phyloP scores from a whole-genome alignment of 176 grass and related monocot species.

The Oryza punctata region DNA sequence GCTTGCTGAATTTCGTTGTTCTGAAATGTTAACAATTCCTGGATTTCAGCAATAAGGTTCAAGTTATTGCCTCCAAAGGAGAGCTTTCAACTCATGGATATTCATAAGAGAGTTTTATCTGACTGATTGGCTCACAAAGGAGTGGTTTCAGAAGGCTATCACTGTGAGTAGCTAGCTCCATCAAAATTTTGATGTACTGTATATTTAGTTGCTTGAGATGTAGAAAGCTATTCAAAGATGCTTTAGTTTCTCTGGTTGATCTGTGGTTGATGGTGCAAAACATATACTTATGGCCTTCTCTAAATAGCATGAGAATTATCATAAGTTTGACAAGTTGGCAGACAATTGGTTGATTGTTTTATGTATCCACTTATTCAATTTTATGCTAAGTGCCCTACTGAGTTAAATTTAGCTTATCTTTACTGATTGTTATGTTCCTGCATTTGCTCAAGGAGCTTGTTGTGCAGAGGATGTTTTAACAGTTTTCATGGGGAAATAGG shows the following conservation, averaged over 20 bases:
- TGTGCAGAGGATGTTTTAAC: not conserved
- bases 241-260: not conserved
- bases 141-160: conserved; percentile 11
- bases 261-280: not conserved
- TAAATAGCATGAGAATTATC: conserved; percentile 20
- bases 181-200: conserved; percentile 8
- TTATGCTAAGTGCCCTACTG: not conserved
- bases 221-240: conserved; percentile 4
- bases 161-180: conserved; percentile 32
- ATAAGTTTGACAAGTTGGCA: not conserved
- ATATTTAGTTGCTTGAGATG: conserved; percentile 22
- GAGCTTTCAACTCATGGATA: conserved; percentile 15
- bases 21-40: not conserved
- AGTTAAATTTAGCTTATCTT: not conserved
- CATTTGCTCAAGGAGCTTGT: not conserved
- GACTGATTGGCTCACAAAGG: not conserved
- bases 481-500: not conserved
- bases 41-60: not conserved
- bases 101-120: not conserved
- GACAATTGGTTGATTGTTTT: conserved; percentile 1
- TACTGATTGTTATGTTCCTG: not conserved
- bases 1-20: conserved; percentile 24
- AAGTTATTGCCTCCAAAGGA: not conserved
- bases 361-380: not conserved
- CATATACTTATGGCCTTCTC: conserved; percentile 8